A percentile compares a stretch with the other conserved stretches of the same genome.
These are phyloP conservation scores for Starmerella bombicola DNA, from an alignment of 805 yeast genomes.

Conservation along the genomic window DNA sequence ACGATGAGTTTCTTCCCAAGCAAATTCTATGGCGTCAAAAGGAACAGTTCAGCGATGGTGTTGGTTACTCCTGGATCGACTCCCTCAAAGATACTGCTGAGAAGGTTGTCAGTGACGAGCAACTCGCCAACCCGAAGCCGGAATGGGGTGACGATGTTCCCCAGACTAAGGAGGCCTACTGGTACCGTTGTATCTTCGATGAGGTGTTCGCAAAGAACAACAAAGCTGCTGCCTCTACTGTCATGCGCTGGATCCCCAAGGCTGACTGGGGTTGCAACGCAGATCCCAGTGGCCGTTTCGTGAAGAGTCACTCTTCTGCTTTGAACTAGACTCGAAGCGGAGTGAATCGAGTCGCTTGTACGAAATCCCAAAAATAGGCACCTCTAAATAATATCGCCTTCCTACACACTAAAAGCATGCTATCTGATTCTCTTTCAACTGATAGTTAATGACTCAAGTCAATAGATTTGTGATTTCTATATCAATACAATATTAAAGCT, in stretches of 20 bases:
- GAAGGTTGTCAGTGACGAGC: slow-evolving; percentile 73
- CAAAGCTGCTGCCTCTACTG: slow-evolving; percentile 87
- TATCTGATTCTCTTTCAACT: too few species aligned
- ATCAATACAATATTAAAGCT: too few species aligned
- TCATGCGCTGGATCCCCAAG: slow-evolving; percentile 99
- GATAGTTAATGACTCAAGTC: too few species aligned
- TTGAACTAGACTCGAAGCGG: too few species aligned
- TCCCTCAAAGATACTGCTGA: slow-evolving; percentile 94
- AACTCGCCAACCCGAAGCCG: slow-evolving; percentile 78
- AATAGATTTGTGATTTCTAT: too few species aligned
- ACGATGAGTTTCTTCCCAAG: slow-evolving; percentile 82
- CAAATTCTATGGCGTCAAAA: slow-evolving; percentile 99
- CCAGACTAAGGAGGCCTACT: slow-evolving; percentile 96
- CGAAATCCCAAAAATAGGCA: too few species aligned
- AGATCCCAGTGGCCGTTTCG: slow-evolving; percentile 97
- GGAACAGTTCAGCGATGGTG: slow-evolving; percentile 99
- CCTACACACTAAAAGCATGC: too few species aligned
- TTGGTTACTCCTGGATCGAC: slow-evolving; percentile 99
- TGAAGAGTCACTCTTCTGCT: slow-evolving; percentile 72
- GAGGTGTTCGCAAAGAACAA: slow-evolving; percentile 76
- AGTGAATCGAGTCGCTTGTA: too few species aligned
- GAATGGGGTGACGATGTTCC: slow-evolving; percentile 96
- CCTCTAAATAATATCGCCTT: too few species aligned
- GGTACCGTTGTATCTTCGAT: slow-evolving; percentile 96
- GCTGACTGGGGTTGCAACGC: slow-evolving; percentile 99